These are phyloP conservation scores for Naegleria gruberi DNA, from an alignment of 208 protist species.

Conservation along the genomic window DNA sequence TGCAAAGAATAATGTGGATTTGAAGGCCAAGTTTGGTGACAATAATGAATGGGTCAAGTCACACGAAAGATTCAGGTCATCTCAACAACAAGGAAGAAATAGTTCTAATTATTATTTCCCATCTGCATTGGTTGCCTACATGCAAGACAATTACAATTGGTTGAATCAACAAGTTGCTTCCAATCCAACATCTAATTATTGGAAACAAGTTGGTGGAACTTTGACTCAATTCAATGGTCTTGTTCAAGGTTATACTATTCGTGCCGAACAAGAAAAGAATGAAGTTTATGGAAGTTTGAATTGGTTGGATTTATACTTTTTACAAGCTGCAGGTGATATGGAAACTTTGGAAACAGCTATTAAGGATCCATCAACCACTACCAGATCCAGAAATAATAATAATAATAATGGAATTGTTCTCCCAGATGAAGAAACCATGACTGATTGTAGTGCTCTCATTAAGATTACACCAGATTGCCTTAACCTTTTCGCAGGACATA, in stretches of 20 bases:
- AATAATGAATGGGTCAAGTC: neutral
- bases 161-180: neutral
- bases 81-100: neutral
- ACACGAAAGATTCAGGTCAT: neutral
- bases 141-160: neutral
- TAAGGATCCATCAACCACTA: neutral
- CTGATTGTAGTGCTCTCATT: slow-evolving; percentile 16
- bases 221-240: slow-evolving; percentile 33
- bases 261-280: neutral
- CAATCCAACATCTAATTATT: slow-evolving; percentile 7
- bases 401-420: neutral
- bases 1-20: neutral
- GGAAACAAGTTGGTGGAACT: slow-evolving; percentile 28
- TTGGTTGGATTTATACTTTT: neutral
- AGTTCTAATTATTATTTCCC: neutral
- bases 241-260: slow-evolving; percentile 15
- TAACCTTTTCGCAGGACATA: slow-evolving; percentile 14
- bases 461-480: neutral
- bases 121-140: neutral
- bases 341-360: neutral
- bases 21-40: neutral
- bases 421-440: neutral
- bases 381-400: neutral
- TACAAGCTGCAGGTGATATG: slow-evolving; percentile 16
- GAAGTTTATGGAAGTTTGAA: neutral